Evolutionary conservation across 352 stramenopile genomes (phyloP).

Genomic region (Phytophthora melonis): DNA sequence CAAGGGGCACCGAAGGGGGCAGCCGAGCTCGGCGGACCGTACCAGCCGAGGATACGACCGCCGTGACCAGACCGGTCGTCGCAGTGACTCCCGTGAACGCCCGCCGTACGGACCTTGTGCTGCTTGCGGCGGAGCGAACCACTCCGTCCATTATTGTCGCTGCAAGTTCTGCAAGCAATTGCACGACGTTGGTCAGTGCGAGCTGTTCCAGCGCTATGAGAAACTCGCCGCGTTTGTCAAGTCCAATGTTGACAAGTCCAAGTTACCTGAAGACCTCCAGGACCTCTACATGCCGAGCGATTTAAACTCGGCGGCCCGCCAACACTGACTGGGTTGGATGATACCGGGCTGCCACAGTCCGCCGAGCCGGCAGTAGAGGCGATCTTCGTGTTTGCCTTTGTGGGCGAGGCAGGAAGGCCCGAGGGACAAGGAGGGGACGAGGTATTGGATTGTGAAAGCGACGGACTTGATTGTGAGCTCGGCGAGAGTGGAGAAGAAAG

Average conservation of each 20-base stretch:
- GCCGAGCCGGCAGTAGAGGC: constrained; percentile 6
- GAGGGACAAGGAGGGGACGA: too few species aligned
- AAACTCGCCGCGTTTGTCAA: constrained; percentile 3
- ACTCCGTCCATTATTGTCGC: constrained; percentile 9
- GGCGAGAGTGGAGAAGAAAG: too few species aligned
- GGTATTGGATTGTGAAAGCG: too few species aligned
- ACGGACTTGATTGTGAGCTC: too few species aligned
- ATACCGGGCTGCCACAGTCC: constrained; percentile 14
- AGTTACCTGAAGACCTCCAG: constrained; percentile 5
- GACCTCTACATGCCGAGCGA: constrained; percentile 6
- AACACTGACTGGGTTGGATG: constrained; percentile 17
- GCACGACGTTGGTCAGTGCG: constrained; percentile 6
- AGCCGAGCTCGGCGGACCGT: too few species aligned
- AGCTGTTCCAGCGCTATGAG: constrained; percentile 2
- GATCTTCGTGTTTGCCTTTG: not conserved
- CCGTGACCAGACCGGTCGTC: too few species aligned
- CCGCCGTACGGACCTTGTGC: constrained; percentile 11
- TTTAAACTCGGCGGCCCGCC: constrained; percentile 20
- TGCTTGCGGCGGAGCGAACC: not conserved
- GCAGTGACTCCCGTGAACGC: too few species aligned
- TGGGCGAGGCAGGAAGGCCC: too few species aligned
- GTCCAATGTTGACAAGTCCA: constrained; percentile 2
- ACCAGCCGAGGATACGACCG: too few species aligned
- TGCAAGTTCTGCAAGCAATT: not conserved
- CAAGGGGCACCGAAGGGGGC: too few species aligned